Evolutionary conservation across 2,329 filamentous ascomycete species (phyloP), one percentile per base, ranked within the genome.

Genomic region (Claviceps humidiphila): DNA sequence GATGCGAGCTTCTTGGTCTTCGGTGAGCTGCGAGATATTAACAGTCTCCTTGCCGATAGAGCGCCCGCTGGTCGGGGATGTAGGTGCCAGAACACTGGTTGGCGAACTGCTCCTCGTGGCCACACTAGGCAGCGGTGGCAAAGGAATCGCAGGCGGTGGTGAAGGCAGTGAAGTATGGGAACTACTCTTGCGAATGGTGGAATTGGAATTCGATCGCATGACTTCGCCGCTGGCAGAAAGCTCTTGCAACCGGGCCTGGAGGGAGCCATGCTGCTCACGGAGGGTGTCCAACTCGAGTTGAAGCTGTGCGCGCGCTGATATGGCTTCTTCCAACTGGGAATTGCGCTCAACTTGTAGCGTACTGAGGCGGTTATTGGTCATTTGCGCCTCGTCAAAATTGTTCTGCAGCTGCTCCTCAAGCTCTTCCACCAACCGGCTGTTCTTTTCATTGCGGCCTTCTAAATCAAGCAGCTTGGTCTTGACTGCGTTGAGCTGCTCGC

Each of bases 1-100:
- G 64, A 98, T 94, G 57, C 90, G 89, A 44, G 88, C 87, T 66
- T 98, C 93, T 66, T 96, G 90, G 61, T 98, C 93, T 63, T 97
- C 91, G 55, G 91, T 81, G 58, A 95, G 78, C 62, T 96, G 90
- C 49, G 84, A 80, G 54, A 84, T 78, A 50, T 72, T 74, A 47
- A 69, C 54, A 47, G 68, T 78, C 61, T 95, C 89, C 66, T 93
- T 94, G 74, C 89, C 94, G 17, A 81, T 76, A 54, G 90, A 88
- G 11, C 89, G 83, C 69, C 59, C 80, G 68, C 62, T 80, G 67
- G 66, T 79, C 59, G 71, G 80, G 55, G 70, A 80, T 57, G 68
- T 76, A 57, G 74, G 74, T 40, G 68, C 67, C 4, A 34, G 30
- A 34, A 57, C 54, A 40, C 66, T 68, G 51, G 60, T 66, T 58